Conservation (phyloP, 192 early-diverging fungal genomes). For the Coemansia sp. region DNA sequence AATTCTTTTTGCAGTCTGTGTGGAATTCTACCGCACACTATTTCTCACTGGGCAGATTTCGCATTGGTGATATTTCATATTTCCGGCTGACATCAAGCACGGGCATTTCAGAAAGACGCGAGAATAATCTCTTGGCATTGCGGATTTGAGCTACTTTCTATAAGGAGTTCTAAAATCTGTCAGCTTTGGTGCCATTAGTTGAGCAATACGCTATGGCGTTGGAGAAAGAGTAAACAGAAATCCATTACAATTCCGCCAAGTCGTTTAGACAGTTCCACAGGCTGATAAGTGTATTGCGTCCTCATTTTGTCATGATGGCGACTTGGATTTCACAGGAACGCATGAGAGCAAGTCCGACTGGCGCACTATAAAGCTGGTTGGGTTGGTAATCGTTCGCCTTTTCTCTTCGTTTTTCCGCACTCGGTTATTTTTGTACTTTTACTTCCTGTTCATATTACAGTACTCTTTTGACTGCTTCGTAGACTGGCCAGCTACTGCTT, state of each 20-base stretch:
- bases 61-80: neutral
- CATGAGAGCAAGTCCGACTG: neutral
- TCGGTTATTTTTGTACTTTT: neutral
- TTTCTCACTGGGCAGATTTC: neutral
- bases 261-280: neutral
- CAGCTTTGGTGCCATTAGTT: neutral
- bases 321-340: neutral
- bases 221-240: too few species aligned
- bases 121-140: conserved; percentile 1
- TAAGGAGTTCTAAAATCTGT: neutral
- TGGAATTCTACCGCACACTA: neutral
- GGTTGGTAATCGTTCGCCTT: conserved; percentile 3
- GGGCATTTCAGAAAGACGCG: neutral
- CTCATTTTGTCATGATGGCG: too few species aligned
- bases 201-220: neutral
- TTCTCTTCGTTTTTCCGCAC: conserved; percentile 8
- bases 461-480: neutral
- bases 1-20: neutral
- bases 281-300: neutral
- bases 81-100: neutral
- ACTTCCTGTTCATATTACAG: neutral
- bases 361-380: neutral
- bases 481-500: neutral
- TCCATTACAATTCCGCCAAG: neutral
- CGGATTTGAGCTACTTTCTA: neutral